Evolutionary conservation across 352 stramenopile species (phyloP), one percentile per base, ranked within the genome.

Genomic region (Globisporangium cystogenes): DNA sequence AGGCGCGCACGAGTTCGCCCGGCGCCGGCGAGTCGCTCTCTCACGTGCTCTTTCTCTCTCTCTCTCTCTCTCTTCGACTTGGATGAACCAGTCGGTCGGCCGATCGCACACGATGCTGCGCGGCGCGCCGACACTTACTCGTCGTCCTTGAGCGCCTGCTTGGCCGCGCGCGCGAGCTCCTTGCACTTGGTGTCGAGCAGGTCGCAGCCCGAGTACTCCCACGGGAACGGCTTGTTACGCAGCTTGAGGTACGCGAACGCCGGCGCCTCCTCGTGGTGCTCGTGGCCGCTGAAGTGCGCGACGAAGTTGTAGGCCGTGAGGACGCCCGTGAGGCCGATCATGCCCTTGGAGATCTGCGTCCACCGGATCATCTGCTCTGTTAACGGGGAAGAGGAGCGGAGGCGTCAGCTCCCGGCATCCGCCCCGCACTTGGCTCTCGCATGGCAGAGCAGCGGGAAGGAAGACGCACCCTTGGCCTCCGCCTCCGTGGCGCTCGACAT

Each of bases 221-320:
- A 94, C 57, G 83, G 83, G 70, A 83, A 94, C 24, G 83, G 83
- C 72, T 94, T 94, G 65, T 68, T 94, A 68, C 83, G 83, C 53
- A 94, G 73, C 71, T 90, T 94, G 62, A 92, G 80, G 77, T 94
- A 90, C 37, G 81, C 67, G 68, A 75, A 94, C 47, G 70, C 72
- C 4, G 76, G 75, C 26, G 57, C 64, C 51, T 87, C 69, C 39
- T 91, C 65, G 35, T 91, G 65, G 69, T 90, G 74, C 39, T 76
- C 69, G 55, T 68, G 43, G 48, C 63, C 64, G 56, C 43, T 47
- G 15, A 66, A 60, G 62, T 81, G 67, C 51, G 73, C 66, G 51
- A 78, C 51, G 46, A 87, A 53, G 59, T 88, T 78, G 49, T 72
- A 52, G 40, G 72, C 78, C 53, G 79, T 87, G 59, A 76, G 78